These are phyloP conservation scores for Protostelium mycophagum DNA, from an alignment of 78 protist genomes.

Conservation along the genomic window DNA sequence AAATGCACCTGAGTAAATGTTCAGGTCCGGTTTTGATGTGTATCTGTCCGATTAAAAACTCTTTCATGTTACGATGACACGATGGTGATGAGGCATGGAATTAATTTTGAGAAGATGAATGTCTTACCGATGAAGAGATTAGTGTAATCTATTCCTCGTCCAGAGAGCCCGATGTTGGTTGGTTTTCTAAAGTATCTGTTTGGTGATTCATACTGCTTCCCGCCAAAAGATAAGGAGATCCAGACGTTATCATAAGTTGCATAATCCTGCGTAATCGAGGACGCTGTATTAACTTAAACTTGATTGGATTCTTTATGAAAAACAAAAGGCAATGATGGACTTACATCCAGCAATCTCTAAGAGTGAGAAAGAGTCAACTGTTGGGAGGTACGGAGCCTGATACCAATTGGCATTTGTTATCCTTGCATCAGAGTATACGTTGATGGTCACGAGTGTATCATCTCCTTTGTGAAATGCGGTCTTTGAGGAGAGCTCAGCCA, in stretches of 20 bases:
- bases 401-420: not conserved
- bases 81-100: not conserved
- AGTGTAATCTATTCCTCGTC: not conserved
- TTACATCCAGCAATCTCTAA: not conserved
- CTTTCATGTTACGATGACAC: not conserved
- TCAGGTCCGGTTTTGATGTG: too few species aligned
- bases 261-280: not conserved
- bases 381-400: not conserved
- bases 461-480: not conserved
- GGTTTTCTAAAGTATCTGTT: not conserved
- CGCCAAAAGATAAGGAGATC: not conserved
- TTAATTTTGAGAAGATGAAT: too few species aligned
- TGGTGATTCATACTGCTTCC: not conserved
- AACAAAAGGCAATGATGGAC: too few species aligned
- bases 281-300: not conserved
- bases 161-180: not conserved
- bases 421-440: not conserved
- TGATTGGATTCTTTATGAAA: not conserved
- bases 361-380: not conserved
- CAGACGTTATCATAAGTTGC: not conserved
- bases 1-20: not conserved
- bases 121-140: not conserved
- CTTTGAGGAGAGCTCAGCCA: too few species aligned
- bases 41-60: too few species aligned
- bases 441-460: not conserved